Percentiles rank a stretch among this genome's conserved stretches.
Conservation (phyloP, 2,329 filamentous ascomycete species). For the Nannizzia gypsea region DNA sequence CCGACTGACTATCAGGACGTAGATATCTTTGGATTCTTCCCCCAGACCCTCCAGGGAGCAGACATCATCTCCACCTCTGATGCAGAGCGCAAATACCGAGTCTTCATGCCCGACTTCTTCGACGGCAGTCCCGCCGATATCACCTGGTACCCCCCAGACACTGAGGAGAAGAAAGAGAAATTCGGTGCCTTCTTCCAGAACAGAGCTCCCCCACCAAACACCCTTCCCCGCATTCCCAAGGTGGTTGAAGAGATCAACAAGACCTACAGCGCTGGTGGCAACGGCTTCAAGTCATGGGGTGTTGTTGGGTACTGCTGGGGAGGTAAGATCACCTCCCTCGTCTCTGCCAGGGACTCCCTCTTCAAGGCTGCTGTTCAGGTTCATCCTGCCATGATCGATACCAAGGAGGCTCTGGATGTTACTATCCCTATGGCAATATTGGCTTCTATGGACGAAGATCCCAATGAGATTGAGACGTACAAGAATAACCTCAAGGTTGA, state of each 20-base stretch:
- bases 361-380: constrained; percentile 44
- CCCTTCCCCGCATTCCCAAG: constrained; percentile 43
- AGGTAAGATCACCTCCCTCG: constrained; percentile 41
- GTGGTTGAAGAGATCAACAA: constrained; percentile 43
- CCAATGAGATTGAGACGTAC: constrained; percentile 29
- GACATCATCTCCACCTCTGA: constrained; percentile 50
- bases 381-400: constrained; percentile 47
- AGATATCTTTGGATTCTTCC: constrained; percentile 55
- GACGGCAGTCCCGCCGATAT: constrained; percentile 58
- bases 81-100: constrained; percentile 63
- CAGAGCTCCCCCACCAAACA: constrained; percentile 47
- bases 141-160: constrained; percentile 49
- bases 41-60: constrained; percentile 51
- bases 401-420: constrained; percentile 40
- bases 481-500: constrained; percentile 21
- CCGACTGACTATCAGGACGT: constrained; percentile 10
- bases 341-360: constrained; percentile 34
- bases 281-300: constrained; percentile 43
- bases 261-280: constrained; percentile 28
- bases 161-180: constrained; percentile 48
- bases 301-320: constrained; percentile 48
- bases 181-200: constrained; percentile 49
- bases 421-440: constrained; percentile 44
- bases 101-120: constrained; percentile 91
- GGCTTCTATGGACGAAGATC: constrained; percentile 42